phyloP scores from a whole-genome alignment of 306 rosid species.

The Herpetospermum pedunculosum region DNA sequence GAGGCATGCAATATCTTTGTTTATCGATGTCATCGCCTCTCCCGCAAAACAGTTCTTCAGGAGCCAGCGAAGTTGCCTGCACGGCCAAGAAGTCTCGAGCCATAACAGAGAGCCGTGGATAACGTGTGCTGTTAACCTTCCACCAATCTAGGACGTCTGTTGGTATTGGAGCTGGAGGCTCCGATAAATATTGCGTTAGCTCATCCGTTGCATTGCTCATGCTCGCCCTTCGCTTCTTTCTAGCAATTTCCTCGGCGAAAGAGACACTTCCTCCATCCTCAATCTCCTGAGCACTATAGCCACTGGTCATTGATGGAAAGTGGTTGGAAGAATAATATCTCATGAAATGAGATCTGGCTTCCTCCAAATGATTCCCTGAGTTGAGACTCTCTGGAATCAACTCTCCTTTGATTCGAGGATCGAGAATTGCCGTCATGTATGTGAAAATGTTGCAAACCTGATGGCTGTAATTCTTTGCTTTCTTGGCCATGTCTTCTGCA shows the following conservation, averaged over 20 bases:
- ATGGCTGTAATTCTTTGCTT: conserved; percentile 49
- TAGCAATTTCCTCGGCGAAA: conserved; percentile 92
- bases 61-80: conserved; percentile 77
- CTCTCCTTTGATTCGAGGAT: conserved; percentile 91
- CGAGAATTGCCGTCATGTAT: conserved; percentile 85
- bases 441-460: conserved; percentile 82
- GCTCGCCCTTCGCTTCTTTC: conserved; percentile 77
- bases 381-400: conserved; percentile 78
- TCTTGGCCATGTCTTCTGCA: conserved; percentile 89
- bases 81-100: conserved; percentile 87
- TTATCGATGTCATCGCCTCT: conserved; percentile 69
- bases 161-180: conserved; percentile 77
- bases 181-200: conserved; percentile 84
- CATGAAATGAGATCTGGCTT: conserved; percentile 77
- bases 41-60: conserved; percentile 76
- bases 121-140: conserved; percentile 74
- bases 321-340: conserved; percentile 59
- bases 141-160: conserved; percentile 96
- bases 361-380: conserved; percentile 53
- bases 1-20: conserved; percentile 68
- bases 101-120: conserved; percentile 85
- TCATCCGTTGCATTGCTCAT: conserved; percentile 72
- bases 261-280: conserved; percentile 77
- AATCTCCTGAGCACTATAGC: conserved; percentile 50
- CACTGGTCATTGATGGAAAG: conserved; percentile 54